Evolutionary conservation across 2,329 filamentous ascomycete species (phyloP).

Genomic region (Zarea fungicola): DNA sequence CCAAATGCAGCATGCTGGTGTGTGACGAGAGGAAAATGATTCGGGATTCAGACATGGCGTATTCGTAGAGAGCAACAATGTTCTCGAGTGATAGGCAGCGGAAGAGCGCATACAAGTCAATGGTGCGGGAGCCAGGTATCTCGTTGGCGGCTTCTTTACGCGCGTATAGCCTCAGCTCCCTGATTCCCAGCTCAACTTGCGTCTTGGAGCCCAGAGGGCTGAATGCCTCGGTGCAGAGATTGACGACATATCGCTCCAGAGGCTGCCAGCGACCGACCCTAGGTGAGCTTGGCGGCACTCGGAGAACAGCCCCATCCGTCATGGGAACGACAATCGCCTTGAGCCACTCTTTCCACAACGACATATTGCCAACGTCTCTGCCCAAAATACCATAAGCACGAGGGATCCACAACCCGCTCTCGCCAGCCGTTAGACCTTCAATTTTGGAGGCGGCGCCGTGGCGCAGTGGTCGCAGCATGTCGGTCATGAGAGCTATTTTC

Average conservation of each 20-base stretch:
- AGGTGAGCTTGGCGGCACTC: conserved; percentile 83
- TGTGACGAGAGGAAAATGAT: conserved; percentile 96
- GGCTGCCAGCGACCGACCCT: conserved; percentile 93
- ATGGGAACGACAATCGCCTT: conserved; percentile 91
- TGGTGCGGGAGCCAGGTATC: conserved; percentile 83
- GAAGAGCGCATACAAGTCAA: conserved; percentile 90
- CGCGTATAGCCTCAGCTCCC: conserved; percentile 86
- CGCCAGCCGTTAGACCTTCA: conserved; percentile 89
- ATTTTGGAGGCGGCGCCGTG: conserved; percentile 97
- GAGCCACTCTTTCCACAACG: conserved; percentile 99
- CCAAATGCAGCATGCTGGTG: conserved; percentile 91
- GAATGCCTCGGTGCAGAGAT: conserved; percentile 90
- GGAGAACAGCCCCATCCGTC: conserved; percentile 77
- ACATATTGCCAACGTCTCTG: conserved; percentile 72
- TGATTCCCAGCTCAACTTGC: conserved; percentile 85
- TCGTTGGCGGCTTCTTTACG: conserved; percentile 91
- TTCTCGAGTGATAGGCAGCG: conserved; percentile 85
- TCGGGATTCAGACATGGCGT: conserved; percentile 83
- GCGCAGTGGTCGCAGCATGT: conserved; percentile 84
- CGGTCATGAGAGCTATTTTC: conserved; percentile 95
- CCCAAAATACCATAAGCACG: conserved; percentile 90
- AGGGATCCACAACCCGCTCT: conserved; percentile 93
- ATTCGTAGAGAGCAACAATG: conserved; percentile 88
- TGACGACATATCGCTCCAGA: conserved; percentile 92
- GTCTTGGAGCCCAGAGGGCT: conserved; percentile 90